phyloP scores from a whole-genome alignment of 306 rosid species.

The peach (Prunus persica) region DNA sequence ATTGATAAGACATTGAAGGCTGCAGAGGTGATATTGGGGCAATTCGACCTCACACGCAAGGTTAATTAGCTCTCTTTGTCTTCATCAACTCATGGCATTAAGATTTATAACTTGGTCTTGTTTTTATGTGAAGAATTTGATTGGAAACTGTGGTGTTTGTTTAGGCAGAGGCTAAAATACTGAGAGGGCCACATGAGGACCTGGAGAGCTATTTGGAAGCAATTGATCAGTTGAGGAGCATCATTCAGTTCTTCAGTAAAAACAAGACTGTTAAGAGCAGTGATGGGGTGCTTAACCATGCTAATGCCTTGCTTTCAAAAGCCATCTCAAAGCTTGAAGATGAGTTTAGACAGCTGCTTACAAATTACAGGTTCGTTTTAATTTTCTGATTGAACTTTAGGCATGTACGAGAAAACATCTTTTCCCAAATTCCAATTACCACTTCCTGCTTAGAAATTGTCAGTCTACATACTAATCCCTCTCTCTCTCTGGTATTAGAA shows the following conservation, averaged over 20 bases:
- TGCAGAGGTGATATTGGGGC: constrained; percentile 67
- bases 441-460: background rate
- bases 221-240: constrained; percentile 64
- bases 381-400: background rate
- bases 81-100: background rate
- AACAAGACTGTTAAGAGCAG: constrained; percentile 56
- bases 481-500: background rate
- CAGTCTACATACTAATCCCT: background rate
- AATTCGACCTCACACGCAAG: constrained; percentile 83
- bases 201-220: constrained; percentile 91
- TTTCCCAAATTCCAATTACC: background rate
- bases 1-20: constrained; percentile 76
- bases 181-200: constrained; percentile 95
- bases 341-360: constrained; percentile 77
- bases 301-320: constrained; percentile 74
- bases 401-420: background rate
- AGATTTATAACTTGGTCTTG: background rate
- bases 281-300: constrained; percentile 60
- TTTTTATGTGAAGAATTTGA: background rate
- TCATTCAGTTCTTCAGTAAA: constrained; percentile 58
- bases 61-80: constrained; percentile 30
- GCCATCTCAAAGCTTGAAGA: constrained; percentile 93
- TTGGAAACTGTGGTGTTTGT: background rate
- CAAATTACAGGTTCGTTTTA: constrained; percentile 69
- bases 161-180: constrained; percentile 96